Percentiles rank a stretch among this genome's conserved stretches.
phyloP scores from a whole-genome alignment of 495 filamentous ascomycete genomes.

The Penicillium goetzii region DNA sequence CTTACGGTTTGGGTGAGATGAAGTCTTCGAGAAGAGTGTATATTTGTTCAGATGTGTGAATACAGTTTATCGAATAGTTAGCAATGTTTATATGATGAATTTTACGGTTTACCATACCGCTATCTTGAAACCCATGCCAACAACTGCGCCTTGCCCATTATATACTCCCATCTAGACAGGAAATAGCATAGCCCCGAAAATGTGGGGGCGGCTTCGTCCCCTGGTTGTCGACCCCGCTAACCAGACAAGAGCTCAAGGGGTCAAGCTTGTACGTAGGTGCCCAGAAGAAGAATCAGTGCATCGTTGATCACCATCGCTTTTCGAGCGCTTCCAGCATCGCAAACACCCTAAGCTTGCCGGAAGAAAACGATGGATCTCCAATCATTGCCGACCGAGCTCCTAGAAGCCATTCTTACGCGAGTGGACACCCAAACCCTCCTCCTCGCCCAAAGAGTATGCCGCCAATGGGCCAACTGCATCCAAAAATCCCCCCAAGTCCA shows the following conservation, averaged over 20 bases:
- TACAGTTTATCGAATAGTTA: too few relatives aligned
- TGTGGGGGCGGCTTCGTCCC: neutral
- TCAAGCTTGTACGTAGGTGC: neutral
- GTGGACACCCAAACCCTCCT: conserved; percentile 5
- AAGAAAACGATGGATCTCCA: neutral
- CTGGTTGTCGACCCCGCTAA: neutral
- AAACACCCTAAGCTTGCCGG: neutral
- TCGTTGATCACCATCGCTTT: neutral
- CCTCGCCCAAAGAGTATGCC: neutral
- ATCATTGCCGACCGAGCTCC: neutral
- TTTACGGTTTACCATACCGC: neutral
- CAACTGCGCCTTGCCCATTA: too few relatives aligned
- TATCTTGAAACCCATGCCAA: neutral
- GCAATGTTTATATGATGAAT: neutral
- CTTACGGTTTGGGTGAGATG: neutral
- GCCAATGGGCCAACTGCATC: neutral
- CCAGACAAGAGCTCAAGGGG: neutral
- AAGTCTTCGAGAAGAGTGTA: neutral
- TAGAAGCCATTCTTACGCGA: neutral
- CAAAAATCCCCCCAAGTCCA: neutral
- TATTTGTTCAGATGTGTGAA: neutral
- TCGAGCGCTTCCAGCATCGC: neutral
- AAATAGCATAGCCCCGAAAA: neutral
- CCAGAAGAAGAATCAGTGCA: too few relatives aligned
- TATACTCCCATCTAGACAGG: neutral